Evolutionary conservation across 345 rosid species (phyloP), one percentile per base, ranked within the genome.

Genomic region (Tarenaya hassleriana): DNA sequence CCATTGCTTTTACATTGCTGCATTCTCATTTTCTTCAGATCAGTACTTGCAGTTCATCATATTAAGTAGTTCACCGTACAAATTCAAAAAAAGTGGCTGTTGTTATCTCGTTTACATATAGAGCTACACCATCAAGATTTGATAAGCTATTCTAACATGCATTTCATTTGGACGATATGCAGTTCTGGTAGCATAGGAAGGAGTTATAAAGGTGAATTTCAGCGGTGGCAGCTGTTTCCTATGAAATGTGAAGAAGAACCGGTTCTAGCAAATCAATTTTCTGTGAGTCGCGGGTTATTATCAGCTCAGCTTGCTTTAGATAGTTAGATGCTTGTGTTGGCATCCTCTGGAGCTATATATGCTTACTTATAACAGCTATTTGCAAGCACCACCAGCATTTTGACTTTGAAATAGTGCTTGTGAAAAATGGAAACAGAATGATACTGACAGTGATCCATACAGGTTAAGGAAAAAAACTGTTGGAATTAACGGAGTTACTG

Each of bases 101-200:
- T 24, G n/a, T 24, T 2, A 24, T 2, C 29, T 5, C 5, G 5
- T 24, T 2, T 24, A 24, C 29, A 24, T 24, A 24, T 24, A 24
- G 29, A 24, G 5, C 29, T 24, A 14, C 16, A 2, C 7, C 8
- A 7, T 16, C 21, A 7, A 7, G 13, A 8, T 1, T 42, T 42
- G 9, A 47, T 11, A 24, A 58, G 14, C 12, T 17, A 5, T 40
- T 12, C 24, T 4, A n/a, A 32, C 15, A 34, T 9, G 37, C 8
- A 18, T 15, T 35, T 34, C 8, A 4, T 2, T 18, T 3, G 40
- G 34, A 10, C 33, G 50, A 39, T 27, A 9, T 42, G 53, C 75
- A 88, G 96, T 31, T 56, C 81, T 14, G 98, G 97, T 18, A 88
- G 98, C 76, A 85, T 92, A 48, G 95, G 95, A 62, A 83, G 97